Evolutionary conservation across 2,329 filamentous ascomycete species (phyloP), one percentile per base, ranked within the genome.

Genomic region (Xylariaceae sp.): DNA sequence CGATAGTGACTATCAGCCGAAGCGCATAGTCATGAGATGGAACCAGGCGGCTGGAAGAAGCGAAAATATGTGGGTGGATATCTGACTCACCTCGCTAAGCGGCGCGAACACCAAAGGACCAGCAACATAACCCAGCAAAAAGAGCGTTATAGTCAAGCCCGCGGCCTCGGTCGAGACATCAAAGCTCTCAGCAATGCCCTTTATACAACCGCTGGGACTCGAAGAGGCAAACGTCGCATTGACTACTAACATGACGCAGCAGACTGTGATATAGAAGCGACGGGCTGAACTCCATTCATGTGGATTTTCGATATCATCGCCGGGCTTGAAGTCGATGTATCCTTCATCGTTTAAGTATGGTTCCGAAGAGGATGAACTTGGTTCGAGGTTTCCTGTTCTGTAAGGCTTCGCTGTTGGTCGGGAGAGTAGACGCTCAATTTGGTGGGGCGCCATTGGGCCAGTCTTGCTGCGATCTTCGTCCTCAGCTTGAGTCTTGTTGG

Each of bases 61-160:
- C 12, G 14, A 36, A 36, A 36, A 3, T 36, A 36, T 12, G 15
- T 5, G 5, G 22, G 22, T 7, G 4, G 5, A 17, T 3, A 42
- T 11, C 10, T 9, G 12, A 38, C 49, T 44, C 53, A 58, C 55
- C 62, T 83, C 80, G 35, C 72, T 77, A 17, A 82, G 58, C 0
- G 80, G 81, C 1, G 79, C 80, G 57, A 80, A 83, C 2, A 82
- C 43, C 2, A 85, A 66, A 0, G 81, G 81, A 0, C 82, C 82
- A 2, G 76, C 73, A 53, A 76, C 77, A 62, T 83, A 85, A 2
- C 75, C 78, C 4, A 81, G 67, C 22, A 82, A 66, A 56, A 81
- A 82, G 10, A 81, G 60, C 0, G 77, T 78, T 39, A 79, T 75
- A 1, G 76, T 75, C 9, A 82, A 66, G 2, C 70, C 71, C 0